Conservation (phyloP, 2,329 filamentous ascomycete genomes). For the Mycosphaerella sp. region DNA sequence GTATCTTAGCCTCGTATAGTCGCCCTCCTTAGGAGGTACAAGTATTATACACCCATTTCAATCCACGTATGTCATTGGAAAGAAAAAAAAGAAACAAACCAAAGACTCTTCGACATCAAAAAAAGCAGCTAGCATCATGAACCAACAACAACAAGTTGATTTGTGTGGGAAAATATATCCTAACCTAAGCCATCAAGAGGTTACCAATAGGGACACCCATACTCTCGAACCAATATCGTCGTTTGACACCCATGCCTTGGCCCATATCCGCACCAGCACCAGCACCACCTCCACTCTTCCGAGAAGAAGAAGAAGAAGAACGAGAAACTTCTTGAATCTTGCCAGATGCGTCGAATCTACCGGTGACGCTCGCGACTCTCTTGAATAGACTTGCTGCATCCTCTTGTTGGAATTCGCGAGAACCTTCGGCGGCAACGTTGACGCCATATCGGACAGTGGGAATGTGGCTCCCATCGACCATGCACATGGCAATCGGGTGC, state of each 20-base stretch:
- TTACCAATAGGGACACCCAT: conserved; percentile 75
- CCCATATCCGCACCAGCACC: not conserved
- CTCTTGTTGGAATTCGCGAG: not conserved
- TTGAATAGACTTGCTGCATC: conserved; percentile 46
- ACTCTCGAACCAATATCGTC: conserved; percentile 73
- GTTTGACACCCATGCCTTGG: conserved; percentile 63
- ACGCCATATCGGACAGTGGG: conserved; percentile 19
- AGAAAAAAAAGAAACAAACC: too few relatives aligned
- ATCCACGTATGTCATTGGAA: too few relatives aligned
- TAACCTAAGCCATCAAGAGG: conserved; percentile 37
- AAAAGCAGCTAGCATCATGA: too few relatives aligned
- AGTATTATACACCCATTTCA: too few relatives aligned
- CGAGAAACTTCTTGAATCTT: conserved; percentile 11
- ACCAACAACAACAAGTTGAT: too few relatives aligned
- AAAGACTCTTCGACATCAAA: too few relatives aligned
- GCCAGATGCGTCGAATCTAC: conserved; percentile 17
- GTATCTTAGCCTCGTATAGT: too few relatives aligned
- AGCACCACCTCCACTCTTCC: not conserved
- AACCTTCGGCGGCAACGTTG: not conserved
- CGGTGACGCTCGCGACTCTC: conserved; percentile 43
- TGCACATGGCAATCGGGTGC: conserved; percentile 72
- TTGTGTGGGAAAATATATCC: too few relatives aligned
- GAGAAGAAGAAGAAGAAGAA: not conserved
- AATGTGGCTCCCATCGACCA: conserved; percentile 57
- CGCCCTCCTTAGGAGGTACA: too few relatives aligned